A percentile compares a stretch with the other conserved stretches of the same genome.
phyloP scores from a whole-genome alignment of 768 basidiomycete genomes.

The Auricularia heimuer region DNA sequence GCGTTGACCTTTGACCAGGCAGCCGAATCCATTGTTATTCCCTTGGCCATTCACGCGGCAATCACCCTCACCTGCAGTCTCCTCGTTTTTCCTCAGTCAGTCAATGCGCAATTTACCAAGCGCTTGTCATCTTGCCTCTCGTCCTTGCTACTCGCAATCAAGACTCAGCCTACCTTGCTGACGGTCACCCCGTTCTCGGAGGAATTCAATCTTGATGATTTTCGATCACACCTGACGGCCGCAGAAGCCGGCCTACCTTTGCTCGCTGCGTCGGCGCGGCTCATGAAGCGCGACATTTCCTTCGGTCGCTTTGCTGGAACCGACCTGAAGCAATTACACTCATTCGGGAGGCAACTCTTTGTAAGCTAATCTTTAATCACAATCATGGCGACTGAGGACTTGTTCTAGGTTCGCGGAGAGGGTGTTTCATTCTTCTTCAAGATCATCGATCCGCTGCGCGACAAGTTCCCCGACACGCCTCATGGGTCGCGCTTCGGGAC shows the following conservation, averaged over 20 bases:
- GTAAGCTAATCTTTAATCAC: background rate
- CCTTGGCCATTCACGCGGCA: slow-evolving; percentile 49
- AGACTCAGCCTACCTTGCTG: slow-evolving; percentile 38
- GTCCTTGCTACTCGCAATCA: slow-evolving; percentile 37
- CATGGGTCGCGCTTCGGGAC: slow-evolving; percentile 25
- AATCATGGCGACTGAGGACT: slow-evolving; percentile 21
- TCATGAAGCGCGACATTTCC: slow-evolving; percentile 50
- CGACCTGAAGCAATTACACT: slow-evolving; percentile 45
- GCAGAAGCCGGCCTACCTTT: slow-evolving; percentile 41
- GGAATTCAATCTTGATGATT: slow-evolving; percentile 29
- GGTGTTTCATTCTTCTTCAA: slow-evolving; percentile 57
- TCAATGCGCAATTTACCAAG: slow-evolving; percentile 48
- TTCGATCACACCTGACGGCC: slow-evolving; percentile 24
- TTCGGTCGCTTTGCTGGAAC: slow-evolving; percentile 49
- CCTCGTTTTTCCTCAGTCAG: slow-evolving; percentile 51
- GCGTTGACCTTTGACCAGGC: slow-evolving; percentile 8
- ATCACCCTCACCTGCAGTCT: slow-evolving; percentile 43
- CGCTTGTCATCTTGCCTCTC: slow-evolving; percentile 37
- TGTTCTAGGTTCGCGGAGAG: slow-evolving; percentile 31
- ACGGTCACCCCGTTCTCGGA: slow-evolving; percentile 31
- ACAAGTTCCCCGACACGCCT: slow-evolving; percentile 34
- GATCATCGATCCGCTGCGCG: slow-evolving; percentile 50
- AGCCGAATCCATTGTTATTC: slow-evolving; percentile 34
- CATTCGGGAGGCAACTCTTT: slow-evolving; percentile 28
- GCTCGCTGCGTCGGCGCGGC: slow-evolving; percentile 39